Base-by-base conservation (phyloP, 2,329 filamentous ascomycete species). In the Zopfia rhizophila region DNA sequence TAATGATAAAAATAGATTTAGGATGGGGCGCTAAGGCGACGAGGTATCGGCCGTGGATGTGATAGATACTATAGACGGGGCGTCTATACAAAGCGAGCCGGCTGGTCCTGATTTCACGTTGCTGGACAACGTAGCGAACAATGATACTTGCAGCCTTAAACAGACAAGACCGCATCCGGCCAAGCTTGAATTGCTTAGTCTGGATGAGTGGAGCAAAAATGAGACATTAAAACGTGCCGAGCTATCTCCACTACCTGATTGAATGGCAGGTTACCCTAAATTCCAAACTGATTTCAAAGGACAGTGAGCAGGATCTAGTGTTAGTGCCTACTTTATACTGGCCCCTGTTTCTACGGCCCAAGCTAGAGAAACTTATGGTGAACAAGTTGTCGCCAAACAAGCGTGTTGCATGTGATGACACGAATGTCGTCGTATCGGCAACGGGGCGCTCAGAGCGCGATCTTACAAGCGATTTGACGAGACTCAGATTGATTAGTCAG, bases 391-490 rank as follows among this genome's bases (percentile, higher is more conserved):
- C 35, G 13, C 45, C 21, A 6, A 42, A 40, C 22, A 49, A 31
- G 29, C 48, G 17, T 25, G 51, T 55, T 14, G 25, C 13, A 4
- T 40, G 19, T 19, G 43, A 53, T 23, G 46, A 56, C 29, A 53
- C 49, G 43, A 51, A 30, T 33, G 49, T 66, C 28, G 48, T 58
- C n/a, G 51, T 57, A 5, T 60, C 46, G 32, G 53, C 60, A 28
- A 68, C 55, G 4, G 38, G 45, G 3, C 52, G 61, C 30, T 60
- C 61, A 13, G 35, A 68, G 39, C 53, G 59, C 38, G 60, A 68
- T 47, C 52, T 68, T 38, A 61, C 4, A 68, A 67, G 39, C 55
- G 50, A 14, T 67, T 64, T 41, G 37, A 68, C 4, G 44, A 61
- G 7, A 45, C 53, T 16, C 45, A 68, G 32, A 63, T 68, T 51